Evolutionary conservation across 306 rosid genomes (phyloP).

Genomic region (Glycine latifolia): DNA sequence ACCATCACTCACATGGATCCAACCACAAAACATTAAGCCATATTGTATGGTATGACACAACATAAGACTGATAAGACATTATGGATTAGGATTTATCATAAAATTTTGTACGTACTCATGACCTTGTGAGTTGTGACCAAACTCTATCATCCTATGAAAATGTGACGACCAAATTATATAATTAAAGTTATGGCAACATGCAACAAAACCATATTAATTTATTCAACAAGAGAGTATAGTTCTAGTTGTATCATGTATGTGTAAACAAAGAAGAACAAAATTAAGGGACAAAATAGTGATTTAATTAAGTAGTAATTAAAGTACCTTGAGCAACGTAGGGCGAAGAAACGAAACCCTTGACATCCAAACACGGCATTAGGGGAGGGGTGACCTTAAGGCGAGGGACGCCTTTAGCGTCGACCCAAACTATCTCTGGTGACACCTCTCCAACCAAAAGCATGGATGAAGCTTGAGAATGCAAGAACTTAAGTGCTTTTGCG

Average conservation of each 20-base stretch:
- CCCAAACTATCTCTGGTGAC: constrained; percentile 64
- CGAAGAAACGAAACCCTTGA: constrained; percentile 59
- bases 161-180: neutral
- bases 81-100: neutral
- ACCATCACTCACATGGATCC: neutral
- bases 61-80: constrained; percentile 15
- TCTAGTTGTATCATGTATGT: no score
- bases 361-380: constrained; percentile 36
- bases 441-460: constrained; percentile 53
- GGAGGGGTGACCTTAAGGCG: constrained; percentile 62
- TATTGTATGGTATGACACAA: neutral
- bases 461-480: constrained; percentile 58
- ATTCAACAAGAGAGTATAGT: no score
- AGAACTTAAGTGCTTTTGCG: constrained; percentile 65
- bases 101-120: neutral
- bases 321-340: constrained; percentile 77
- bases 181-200: neutral
- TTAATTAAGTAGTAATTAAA: neutral
- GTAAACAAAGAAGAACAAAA: no score
- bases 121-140: no score
- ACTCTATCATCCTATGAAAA: neutral
- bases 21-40: neutral
- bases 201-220: neutral
- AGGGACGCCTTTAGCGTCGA: constrained; percentile 62
- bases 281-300: constrained; percentile 21